Conservation (phyloP, 345 rosid genomes). For the Excoecaria agallocha region DNA sequence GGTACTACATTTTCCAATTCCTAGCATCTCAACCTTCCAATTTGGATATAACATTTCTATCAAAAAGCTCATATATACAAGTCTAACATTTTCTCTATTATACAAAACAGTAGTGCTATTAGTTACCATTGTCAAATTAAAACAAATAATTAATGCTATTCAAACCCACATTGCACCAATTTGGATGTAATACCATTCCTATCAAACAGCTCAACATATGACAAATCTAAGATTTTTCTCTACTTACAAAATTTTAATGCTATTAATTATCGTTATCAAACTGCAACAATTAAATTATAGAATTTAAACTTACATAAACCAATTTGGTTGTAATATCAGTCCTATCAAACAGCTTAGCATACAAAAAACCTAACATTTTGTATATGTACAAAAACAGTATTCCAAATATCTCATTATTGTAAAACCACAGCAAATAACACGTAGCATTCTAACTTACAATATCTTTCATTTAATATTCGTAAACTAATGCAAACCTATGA, state of each 20-base stretch:
- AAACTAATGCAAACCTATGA: neutral
- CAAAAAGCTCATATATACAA: too few species aligned
- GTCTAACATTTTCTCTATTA: too few species aligned
- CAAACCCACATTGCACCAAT: neutral
- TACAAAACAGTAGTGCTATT: too few species aligned
- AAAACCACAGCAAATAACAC: conserved; percentile 11
- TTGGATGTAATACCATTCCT: neutral
- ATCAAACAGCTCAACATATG: neutral
- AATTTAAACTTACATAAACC: neutral
- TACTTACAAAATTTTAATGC: neutral
- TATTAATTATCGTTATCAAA: neutral
- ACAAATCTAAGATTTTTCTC: neutral
- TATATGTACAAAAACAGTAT: neutral
- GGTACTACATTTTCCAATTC: neutral
- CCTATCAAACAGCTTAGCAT: neutral
- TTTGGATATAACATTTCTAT: neutral
- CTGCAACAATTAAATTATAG: neutral
- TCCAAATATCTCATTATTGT: neutral
- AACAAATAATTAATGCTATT: too few species aligned
- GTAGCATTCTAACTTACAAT: conserved; percentile 2
- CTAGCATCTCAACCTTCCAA: conserved; percentile 4
- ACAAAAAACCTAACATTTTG: neutral
- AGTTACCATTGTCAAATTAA: too few species aligned
- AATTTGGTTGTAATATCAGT: neutral
- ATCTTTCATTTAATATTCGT: neutral